These are phyloP conservation scores for Moniliella sp. DNA, from an alignment of 1,284 basidiomycete species.

Conservation along the genomic window DNA sequence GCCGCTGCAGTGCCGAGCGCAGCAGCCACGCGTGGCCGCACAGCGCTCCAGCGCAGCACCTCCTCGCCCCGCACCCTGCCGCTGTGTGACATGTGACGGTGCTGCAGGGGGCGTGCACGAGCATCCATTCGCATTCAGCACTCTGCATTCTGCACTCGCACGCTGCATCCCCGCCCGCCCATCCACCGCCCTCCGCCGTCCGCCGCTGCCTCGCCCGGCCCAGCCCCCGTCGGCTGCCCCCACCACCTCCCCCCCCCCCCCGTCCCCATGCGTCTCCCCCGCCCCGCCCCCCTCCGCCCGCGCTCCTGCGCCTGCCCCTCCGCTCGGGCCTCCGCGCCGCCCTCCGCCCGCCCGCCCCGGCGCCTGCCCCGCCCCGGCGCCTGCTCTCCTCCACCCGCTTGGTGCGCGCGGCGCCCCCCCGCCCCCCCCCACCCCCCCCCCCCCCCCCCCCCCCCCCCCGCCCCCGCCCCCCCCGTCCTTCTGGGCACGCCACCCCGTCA, in stretches of 20 bases:
- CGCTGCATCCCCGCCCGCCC: no score
- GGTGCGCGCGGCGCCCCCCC: no score
- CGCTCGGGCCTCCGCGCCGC: slow-evolving; percentile 34
- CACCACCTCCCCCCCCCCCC: slow-evolving; percentile 38
- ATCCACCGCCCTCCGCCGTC: no score
- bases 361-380: slow-evolving; percentile 19
- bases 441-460: not conserved
- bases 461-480: slow-evolving; percentile 9
- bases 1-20: no score
- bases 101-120: no score
- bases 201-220: slow-evolving; percentile 40
- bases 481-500: not conserved
- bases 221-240: slow-evolving; percentile 49
- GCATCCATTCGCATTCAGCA: no score
- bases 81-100: no score
- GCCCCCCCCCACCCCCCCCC: not conserved
- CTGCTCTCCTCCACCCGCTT: slow-evolving; percentile 4
- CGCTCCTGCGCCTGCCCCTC: slow-evolving; percentile 25
- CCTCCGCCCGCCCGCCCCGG: slow-evolving; percentile 11
- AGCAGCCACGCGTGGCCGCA: no score
- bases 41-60: no score
- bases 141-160: no score
- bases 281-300: slow-evolving; percentile 33
- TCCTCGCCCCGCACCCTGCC: no score
- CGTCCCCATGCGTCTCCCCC: slow-evolving; percentile 26